phyloP scores from a whole-genome alignment of 2,329 filamentous ascomycete genomes.

The Lachnellula arida region DNA sequence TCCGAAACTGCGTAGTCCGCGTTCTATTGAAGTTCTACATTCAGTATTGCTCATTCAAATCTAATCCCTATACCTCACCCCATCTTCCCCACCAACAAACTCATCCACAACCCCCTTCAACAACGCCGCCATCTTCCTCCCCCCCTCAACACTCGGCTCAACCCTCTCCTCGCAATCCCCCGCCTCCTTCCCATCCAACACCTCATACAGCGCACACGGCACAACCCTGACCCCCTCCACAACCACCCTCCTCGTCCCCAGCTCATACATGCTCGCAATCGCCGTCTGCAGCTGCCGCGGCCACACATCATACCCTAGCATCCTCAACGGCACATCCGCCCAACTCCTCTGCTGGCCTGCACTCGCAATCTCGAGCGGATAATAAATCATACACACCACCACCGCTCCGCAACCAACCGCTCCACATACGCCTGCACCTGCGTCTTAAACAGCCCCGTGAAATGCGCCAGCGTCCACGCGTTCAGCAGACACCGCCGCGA shows the following conservation, averaged over 20 bases:
- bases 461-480: constrained; percentile 11
- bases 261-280: constrained; percentile 13
- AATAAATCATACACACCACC: constrained; percentile 18
- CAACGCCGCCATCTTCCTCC: constrained; percentile 12
- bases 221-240: constrained; percentile 10
- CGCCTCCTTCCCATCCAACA: constrained; percentile 11
- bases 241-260: constrained; percentile 9
- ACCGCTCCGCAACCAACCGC: constrained; percentile 8
- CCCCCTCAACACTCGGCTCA: constrained; percentile 16
- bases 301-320: constrained; percentile 14
- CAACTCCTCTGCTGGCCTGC: constrained; percentile 6
- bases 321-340: constrained; percentile 10
- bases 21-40: no score
- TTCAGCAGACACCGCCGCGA: constrained; percentile 11
- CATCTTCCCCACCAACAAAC: constrained; percentile 1
- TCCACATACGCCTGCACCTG: constrained; percentile 14
- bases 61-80: not conserved
- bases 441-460: constrained; percentile 13
- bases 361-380: constrained; percentile 10
- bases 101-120: constrained; percentile 7
- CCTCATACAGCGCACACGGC: constrained; percentile 14
- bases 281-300: constrained; percentile 12
- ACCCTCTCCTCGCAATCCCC: constrained; percentile 15
- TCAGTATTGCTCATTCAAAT: no score
- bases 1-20: no score